Conservation (phyloP, 2,329 filamentous ascomycete species). For the Talaromyces sp. region DNA sequence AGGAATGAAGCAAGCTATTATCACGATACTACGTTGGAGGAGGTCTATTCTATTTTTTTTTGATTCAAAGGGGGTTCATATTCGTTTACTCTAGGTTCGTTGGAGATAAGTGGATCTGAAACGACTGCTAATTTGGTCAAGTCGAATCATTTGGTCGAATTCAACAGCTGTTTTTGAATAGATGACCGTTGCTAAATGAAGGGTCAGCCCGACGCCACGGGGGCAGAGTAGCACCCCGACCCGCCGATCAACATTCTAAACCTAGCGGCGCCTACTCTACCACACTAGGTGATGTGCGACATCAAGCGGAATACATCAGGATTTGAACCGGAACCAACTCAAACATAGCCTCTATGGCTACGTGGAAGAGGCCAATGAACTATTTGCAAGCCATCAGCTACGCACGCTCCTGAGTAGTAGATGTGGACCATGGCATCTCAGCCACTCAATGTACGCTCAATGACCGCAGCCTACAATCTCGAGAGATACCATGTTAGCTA, state of each 20-base stretch:
- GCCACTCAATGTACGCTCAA: neutral
- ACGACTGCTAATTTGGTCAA: neutral
- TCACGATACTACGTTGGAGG: neutral
- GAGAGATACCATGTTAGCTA: neutral
- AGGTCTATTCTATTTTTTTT: neutral
- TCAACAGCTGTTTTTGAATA: neutral
- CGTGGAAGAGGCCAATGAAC: neutral
- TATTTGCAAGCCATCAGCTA: neutral
- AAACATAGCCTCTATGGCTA: neutral
- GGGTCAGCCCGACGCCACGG: slow-evolving; percentile 8
- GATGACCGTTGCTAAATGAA: slow-evolving; percentile 5
- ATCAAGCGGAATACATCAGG: neutral
- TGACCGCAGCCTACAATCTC: neutral
- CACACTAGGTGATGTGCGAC: neutral
- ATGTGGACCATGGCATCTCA: neutral
- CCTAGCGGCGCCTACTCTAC: neutral
- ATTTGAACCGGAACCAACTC: neutral
- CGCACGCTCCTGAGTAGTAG: neutral
- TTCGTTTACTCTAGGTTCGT: neutral
- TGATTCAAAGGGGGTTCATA: neutral
- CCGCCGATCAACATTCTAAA: slow-evolving; percentile 6
- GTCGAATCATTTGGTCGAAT: neutral
- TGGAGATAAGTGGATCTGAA: neutral
- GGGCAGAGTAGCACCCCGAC: neutral
- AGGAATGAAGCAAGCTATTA: neutral